Evolutionary conservation across 352 stramenopile species (phyloP), one percentile per base, ranked within the genome.

Genomic region (Phytopythium aichiense): DNA sequence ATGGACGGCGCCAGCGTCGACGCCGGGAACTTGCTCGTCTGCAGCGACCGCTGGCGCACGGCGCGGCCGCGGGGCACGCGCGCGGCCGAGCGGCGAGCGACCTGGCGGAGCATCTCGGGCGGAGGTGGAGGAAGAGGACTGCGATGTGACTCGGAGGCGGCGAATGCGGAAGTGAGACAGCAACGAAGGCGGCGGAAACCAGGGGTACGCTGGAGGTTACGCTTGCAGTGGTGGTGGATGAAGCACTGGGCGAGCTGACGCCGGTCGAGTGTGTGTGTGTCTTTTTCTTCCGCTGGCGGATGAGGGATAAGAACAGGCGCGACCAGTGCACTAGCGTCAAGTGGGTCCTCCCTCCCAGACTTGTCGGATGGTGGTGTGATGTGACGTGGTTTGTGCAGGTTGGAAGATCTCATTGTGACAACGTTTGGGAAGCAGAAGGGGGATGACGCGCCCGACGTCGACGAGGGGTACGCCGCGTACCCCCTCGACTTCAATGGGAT

Each of bases 11-110:
- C 18, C 31, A 45, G 31, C 31, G 52, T 57, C 33, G 52, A 43
- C 20, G 52, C 33, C 35, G 52, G 35, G 33, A 58, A 31, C 33
- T 43, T 45, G 35, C 52, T 58, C 28, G 52, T 58, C 52, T 58
- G 52, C 35, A 58, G 33, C 33, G 52, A n/a, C 35, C 52, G 35
- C 5, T 22, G 13, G n/a, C 33, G 33, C 52, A 38, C 9, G 33
- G 52, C 52, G 35, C 16, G n/a, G 35, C 16, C 25, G 50, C 50
- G 50, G 16, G 50, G 20, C 7, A 4, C 4, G 28, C 18, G n/a
- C n/a, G 35, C 15, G 25, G 37, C 53, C n/a, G 53, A 49, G 37
- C 53, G 53, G 37, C 53, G 53, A 12, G 35, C 37, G 35, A 13
- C 53, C 22, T 33, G 53, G 53, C 53, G 53, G 18, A 59, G 53